These are phyloP conservation scores for Cladophialophora immunda DNA, from an alignment of 2,329 filamentous ascomycete species.

Conservation along the genomic window DNA sequence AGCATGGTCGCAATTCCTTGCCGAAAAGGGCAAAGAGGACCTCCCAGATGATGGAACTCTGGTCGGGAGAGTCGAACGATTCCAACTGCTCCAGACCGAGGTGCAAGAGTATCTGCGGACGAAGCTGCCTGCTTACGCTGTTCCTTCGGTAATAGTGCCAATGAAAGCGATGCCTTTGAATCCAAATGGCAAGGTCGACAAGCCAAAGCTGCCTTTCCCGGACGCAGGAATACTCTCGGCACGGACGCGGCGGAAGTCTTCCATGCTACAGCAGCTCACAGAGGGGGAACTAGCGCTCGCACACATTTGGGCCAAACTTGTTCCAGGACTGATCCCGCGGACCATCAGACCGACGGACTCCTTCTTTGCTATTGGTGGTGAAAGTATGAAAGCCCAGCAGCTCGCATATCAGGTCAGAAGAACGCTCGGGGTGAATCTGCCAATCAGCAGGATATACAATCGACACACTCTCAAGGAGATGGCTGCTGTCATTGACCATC, in stretches of 20 bases:
- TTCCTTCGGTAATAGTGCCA: conserved; percentile 77
- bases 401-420: conserved; percentile 76
- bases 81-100: conserved; percentile 67
- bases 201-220: conserved; percentile 80
- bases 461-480: conserved; percentile 69
- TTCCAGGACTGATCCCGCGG: conserved; percentile 71
- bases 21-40: conserved; percentile 63
- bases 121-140: conserved; percentile 76
- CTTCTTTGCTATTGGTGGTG: conserved; percentile 84
- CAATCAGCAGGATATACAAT: conserved; percentile 75
- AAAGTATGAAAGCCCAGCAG: conserved; percentile 82
- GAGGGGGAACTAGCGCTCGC: conserved; percentile 73
- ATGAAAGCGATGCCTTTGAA: conserved; percentile 76
- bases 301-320: conserved; percentile 75
- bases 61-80: conserved; percentile 66
- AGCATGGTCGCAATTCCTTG: conserved; percentile 75
- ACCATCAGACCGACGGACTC: conserved; percentile 69
- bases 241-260: conserved; percentile 59
- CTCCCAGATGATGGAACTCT: conserved; percentile 62
- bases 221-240: conserved; percentile 73
- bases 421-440: conserved; percentile 67
- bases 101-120: conserved; percentile 74
- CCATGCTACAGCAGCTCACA: conserved; percentile 53
- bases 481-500: conserved; percentile 61
- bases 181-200: conserved; percentile 86